A percentile compares a stretch with the other conserved stretches of the same genome.
These are phyloP conservation scores for Cercospora sp. DNA, from an alignment of 2,329 filamentous ascomycete genomes.

Conservation along the genomic window DNA sequence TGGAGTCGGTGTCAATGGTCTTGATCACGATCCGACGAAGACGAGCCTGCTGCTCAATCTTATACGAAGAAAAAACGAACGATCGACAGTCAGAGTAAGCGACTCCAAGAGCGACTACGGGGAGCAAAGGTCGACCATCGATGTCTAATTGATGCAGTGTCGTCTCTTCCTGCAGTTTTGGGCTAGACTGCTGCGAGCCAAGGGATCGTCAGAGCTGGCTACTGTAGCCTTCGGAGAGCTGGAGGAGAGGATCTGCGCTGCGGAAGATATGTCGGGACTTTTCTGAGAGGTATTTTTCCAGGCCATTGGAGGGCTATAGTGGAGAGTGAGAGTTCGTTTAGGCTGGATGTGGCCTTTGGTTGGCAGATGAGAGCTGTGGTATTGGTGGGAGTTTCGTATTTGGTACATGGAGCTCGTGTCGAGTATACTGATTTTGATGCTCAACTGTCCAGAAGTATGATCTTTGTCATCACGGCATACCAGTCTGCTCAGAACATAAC, in stretches of 20 bases:
- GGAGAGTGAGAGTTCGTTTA: neutral
- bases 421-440: no score
- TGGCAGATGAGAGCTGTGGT: no score
- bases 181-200: neutral
- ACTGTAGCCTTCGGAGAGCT: neutral
- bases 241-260: neutral
- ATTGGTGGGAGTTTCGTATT: neutral
- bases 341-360: no score
- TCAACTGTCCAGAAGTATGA: no score
- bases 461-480: no score
- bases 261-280: neutral
- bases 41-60: neutral
- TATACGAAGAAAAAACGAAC: neutral
- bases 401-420: neutral
- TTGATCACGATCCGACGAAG: no score
- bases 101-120: neutral
- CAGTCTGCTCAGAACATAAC: no score
- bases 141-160: neutral
- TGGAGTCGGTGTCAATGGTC: no score
- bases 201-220: neutral
- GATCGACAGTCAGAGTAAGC: neutral
- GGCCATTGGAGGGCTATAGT: neutral
- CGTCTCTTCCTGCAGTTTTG: neutral
- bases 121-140: neutral
- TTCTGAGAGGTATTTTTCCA: neutral